phyloP scores from a whole-genome alignment of 441 rosid genomes.

The Lepidium campestre region DNA sequence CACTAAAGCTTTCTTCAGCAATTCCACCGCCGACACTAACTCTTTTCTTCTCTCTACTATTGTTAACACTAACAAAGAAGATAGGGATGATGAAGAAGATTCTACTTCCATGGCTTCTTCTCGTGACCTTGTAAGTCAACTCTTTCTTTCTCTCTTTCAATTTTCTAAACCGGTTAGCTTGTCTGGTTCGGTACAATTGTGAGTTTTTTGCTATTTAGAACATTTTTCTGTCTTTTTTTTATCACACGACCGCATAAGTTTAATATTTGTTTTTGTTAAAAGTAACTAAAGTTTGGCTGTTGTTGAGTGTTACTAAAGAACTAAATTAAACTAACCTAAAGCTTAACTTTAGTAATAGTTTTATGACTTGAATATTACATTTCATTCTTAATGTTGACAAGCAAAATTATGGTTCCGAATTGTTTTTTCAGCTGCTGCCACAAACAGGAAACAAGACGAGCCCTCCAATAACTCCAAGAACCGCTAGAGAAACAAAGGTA shows the following conservation, averaged over 20 bases:
- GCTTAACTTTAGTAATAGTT: neutral
- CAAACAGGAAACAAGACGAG: slow-evolving; percentile 36
- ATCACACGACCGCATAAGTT: slow-evolving; percentile 8
- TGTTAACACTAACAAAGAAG: slow-evolving; percentile 24
- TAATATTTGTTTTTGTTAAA: slow-evolving; percentile 6
- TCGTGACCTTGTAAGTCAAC: slow-evolving; percentile 27
- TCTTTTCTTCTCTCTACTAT: slow-evolving; percentile 19
- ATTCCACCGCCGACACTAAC: slow-evolving; percentile 23
- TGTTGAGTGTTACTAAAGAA: neutral
- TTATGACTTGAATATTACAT: neutral
- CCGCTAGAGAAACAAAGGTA: slow-evolving; percentile 83
- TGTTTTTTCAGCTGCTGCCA: slow-evolving; percentile 31
- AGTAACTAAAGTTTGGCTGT: slow-evolving; percentile 15
- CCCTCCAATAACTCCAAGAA: slow-evolving; percentile 70
- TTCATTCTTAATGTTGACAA: neutral
- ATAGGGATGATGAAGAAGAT: slow-evolving; percentile 24
- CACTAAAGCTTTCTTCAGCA: slow-evolving; percentile 60
- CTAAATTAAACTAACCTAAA: neutral
- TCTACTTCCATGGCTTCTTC: slow-evolving; percentile 35
- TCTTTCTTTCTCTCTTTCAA: slow-evolving; percentile 6
- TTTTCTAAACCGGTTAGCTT: neutral
- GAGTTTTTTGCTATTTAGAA: neutral
- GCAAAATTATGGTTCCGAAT: neutral
- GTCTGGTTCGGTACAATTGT: neutral
- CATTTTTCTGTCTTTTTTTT: neutral